A percentile compares a stretch with the other conserved stretches of the same genome.
phyloP scores from a whole-genome alignment of 805 yeast species.

The Teunomyces gatunensis region DNA sequence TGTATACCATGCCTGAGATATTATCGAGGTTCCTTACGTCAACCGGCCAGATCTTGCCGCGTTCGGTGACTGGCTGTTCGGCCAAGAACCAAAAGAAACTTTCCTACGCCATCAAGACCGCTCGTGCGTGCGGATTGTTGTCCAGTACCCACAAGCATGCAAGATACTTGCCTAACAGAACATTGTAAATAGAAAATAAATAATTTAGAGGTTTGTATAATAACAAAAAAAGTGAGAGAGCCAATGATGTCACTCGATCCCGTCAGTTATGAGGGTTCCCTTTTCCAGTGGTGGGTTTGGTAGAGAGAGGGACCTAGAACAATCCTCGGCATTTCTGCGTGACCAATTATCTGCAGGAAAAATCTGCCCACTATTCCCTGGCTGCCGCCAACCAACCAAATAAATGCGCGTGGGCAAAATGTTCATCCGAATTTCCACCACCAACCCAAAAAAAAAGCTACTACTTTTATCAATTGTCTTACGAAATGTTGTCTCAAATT shows the following conservation, averaged over 20 bases:
- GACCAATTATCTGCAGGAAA: neutral
- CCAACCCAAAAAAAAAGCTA: neutral
- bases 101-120: constrained; percentile 75
- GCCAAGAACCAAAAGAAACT: constrained; percentile 66
- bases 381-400: neutral
- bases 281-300: neutral
- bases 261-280: neutral
- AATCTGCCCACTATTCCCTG: neutral
- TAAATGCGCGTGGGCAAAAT: neutral
- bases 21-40: constrained; percentile 63
- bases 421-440: neutral
- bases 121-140: constrained; percentile 76
- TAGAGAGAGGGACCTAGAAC: neutral
- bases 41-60: constrained; percentile 74
- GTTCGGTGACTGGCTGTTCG: constrained; percentile 67
- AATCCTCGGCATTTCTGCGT: neutral
- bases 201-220: neutral
- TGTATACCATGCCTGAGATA: constrained; percentile 69
- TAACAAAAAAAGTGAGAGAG: neutral
- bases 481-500: constrained; percentile 20
- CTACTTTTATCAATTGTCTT: neutral
- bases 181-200: constrained; percentile 20
- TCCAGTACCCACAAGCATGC: constrained; percentile 70
- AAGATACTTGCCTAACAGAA: constrained; percentile 41
- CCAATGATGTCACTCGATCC: neutral